These are phyloP conservation scores for Nothomitra cinnamomea DNA, from an alignment of 2,329 filamentous ascomycete species.

Conservation along the genomic window DNA sequence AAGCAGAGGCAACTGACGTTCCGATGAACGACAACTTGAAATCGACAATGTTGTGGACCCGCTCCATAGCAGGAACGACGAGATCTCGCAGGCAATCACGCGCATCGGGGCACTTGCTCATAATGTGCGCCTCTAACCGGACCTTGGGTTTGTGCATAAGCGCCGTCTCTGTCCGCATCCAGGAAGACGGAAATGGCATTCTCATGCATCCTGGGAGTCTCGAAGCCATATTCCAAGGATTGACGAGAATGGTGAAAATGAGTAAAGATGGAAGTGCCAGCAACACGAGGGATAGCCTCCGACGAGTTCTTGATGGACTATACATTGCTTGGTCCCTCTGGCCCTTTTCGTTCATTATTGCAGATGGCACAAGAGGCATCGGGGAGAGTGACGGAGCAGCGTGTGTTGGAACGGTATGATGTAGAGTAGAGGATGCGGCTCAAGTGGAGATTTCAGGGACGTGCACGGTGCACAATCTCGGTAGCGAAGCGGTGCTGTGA, in stretches of 20 bases:
- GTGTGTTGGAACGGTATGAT: no score
- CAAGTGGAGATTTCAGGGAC: not conserved
- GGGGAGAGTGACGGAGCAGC: no score
- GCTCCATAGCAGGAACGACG: constrained; percentile 74
- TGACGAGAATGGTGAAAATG: no score
- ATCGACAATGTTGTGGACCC: constrained; percentile 66
- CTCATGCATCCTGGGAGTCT: no score
- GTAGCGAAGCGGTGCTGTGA: no score
- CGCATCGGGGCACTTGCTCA: constrained; percentile 93
- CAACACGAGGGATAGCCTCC: no score
- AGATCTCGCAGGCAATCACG: constrained; percentile 64
- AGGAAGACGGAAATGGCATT: not conserved
- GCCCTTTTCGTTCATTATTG: no score
- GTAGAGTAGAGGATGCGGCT: not conserved
- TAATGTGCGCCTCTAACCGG: constrained; percentile 84
- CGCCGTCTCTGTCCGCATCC: not conserved
- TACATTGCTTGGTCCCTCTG: no score
- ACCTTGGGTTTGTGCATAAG: constrained; percentile 28
- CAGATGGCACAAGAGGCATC: no score
- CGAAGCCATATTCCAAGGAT: no score
- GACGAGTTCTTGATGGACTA: no score
- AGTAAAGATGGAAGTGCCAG: no score
- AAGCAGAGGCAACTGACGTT: constrained; percentile 32
- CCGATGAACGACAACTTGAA: constrained; percentile 87
- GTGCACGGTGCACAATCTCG: not conserved